A percentile compares a stretch with the other conserved stretches of the same genome.
Conservation (phyloP, 139 green algal species). For the Tetradesmus obliquus region DNA sequence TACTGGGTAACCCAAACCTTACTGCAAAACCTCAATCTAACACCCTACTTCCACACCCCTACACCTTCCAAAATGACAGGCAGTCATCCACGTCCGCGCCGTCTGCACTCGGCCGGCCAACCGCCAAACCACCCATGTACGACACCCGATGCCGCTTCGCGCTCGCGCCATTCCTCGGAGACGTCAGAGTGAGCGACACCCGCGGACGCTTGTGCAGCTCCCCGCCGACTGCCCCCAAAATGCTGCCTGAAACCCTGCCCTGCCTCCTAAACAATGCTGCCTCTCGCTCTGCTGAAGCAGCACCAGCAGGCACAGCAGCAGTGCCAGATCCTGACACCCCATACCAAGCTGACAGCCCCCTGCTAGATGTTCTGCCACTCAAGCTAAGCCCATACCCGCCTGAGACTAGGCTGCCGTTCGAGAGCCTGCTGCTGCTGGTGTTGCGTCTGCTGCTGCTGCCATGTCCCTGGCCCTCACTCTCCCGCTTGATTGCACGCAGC, state of each 20-base stretch:
- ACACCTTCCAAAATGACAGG: constrained; percentile 23
- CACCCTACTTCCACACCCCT: background rate
- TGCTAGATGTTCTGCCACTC: background rate
- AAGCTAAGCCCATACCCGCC: background rate
- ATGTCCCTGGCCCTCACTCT: background rate
- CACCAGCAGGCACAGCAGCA: background rate
- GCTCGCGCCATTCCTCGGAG: background rate
- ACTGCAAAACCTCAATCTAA: background rate
- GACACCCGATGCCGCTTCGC: constrained; percentile 10
- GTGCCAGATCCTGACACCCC: background rate
- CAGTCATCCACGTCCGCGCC: constrained; percentile 19
- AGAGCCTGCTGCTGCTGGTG: constrained; percentile 2
- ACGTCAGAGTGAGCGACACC: background rate
- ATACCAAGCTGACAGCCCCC: background rate
- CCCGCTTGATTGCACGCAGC: background rate
- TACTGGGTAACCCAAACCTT: background rate
- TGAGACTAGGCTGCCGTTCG: background rate
- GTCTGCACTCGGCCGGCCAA: background rate
- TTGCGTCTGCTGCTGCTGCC: background rate
- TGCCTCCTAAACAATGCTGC: background rate
- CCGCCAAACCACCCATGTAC: background rate
- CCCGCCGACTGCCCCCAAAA: background rate
- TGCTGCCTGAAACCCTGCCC: background rate
- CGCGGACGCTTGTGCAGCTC: constrained; percentile 9
- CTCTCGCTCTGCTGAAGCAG: background rate